Base-by-base conservation (phyloP, 2,329 filamentous ascomycete species). In the Orbilia oligospora region DNA sequence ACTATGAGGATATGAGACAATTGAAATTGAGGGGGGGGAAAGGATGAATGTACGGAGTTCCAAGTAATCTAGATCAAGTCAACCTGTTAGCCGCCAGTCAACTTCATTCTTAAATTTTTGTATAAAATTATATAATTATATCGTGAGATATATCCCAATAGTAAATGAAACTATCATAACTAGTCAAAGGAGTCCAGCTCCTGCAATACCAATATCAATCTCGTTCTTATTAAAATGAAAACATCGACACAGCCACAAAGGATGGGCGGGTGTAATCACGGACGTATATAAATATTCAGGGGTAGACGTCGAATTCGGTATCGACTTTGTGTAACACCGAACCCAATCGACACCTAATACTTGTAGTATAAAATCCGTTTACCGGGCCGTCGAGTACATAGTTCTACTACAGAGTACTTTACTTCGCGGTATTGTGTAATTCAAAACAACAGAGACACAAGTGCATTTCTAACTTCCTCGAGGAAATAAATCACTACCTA, bases 291-390 rank as follows among this genome's bases (percentile, higher is more conserved):
- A n/a, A 44, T 16, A 44, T 44, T 14, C 20, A 61, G 36, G 56
- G 56, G 56, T 41, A 61, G 16, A 44, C 2, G 9, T 61, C 55
- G 36, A 24, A 41, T 14, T 61, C 33, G 55, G 33, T 16, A 44
- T 61, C 18, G 27, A 30, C 9, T n/a, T 61, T 4, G 55, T 61
- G 55, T 41, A 44, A 61, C 55, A 8, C 6, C 14, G 16, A 61
- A 44, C 20, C 56, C 33, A 41, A 41, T 58, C 55, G 33, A 44
- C 38, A 6, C 14, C n/a, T 2, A n/a, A 20, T 20, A 46, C n/a
- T 3, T 5, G 30, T 58, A n/a, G 53, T 58, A 58, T 30, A 5
- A n/a, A 27, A 12, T 61, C 20, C 36, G 53, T 58, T 58, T 58
- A 36, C 53, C 30, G 53, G 51, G 8, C 24, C 27, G 27, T 30